Conservation (phyloP, 495 filamentous ascomycete species). For the Neurospora sp. region DNA sequence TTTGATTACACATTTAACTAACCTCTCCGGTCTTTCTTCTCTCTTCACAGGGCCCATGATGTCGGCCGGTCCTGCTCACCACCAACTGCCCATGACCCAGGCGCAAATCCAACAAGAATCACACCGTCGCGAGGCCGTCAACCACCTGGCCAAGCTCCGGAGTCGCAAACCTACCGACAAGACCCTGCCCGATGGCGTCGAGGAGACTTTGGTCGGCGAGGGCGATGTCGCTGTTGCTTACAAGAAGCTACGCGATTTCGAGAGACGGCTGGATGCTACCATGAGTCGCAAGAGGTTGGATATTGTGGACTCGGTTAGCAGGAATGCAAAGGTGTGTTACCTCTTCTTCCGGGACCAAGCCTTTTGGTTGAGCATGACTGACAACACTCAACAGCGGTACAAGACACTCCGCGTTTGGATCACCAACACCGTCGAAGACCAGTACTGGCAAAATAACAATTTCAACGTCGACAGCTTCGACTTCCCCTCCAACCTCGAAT, state of each 20-base stretch:
- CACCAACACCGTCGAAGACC: constrained; percentile 87
- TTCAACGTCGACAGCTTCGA: constrained; percentile 63
- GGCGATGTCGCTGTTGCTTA: constrained; percentile 79
- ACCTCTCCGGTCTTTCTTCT: background rate
- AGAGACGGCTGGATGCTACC: constrained; percentile 84
- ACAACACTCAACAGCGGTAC: constrained; percentile 40
- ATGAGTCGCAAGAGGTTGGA: constrained; percentile 92
- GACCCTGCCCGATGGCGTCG: constrained; percentile 81
- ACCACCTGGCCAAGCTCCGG: constrained; percentile 61
- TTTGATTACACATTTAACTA: background rate
- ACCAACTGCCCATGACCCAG: constrained; percentile 47
- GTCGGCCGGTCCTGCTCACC: constrained; percentile 17
- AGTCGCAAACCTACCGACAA: constrained; percentile 87
- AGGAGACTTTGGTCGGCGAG: constrained; percentile 53
- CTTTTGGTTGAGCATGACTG: background rate
- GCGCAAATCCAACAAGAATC: constrained; percentile 47
- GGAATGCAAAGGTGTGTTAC: constrained; percentile 56
- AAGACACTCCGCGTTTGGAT: constrained; percentile 90
- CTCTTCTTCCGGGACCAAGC: background rate
- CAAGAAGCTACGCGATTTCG: constrained; percentile 69
- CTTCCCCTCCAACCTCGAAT: constrained; percentile 56
- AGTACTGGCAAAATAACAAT: constrained; percentile 74
- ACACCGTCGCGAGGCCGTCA: constrained; percentile 41
- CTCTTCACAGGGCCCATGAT: constrained; percentile 21
- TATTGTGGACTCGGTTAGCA: constrained; percentile 72